Percentiles rank a stretch among this genome's conserved stretches.
Evolutionary conservation across 2,329 filamentous ascomycete genomes (phyloP).

Genomic region (Amauroascus verrucosus): DNA sequence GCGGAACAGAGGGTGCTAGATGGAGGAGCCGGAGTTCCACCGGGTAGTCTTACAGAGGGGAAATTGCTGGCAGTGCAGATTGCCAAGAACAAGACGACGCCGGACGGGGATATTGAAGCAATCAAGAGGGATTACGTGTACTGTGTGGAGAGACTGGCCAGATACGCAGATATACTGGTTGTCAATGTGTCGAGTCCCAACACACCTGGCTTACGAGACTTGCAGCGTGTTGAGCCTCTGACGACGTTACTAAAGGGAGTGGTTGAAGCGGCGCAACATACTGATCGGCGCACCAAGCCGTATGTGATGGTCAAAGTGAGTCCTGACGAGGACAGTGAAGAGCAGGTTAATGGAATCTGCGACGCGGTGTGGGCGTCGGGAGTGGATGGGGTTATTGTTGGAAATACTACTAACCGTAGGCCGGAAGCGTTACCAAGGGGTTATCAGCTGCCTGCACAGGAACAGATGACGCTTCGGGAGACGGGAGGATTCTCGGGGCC

Average conservation of each 20-base stretch:
- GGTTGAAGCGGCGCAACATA: slow-evolving; percentile 61
- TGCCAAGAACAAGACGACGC: slow-evolving; percentile 91
- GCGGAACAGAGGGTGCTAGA: slow-evolving; percentile 65
- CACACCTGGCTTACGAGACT: slow-evolving; percentile 76
- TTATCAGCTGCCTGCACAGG: slow-evolving; percentile 53
- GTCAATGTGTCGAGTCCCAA: slow-evolving; percentile 97
- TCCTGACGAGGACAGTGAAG: slow-evolving; percentile 79
- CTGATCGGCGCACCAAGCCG: slow-evolving; percentile 62
- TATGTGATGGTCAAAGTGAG: slow-evolving; percentile 97
- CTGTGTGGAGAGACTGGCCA: slow-evolving; percentile 71
- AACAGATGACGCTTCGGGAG: slow-evolving; percentile 60
- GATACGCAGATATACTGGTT: slow-evolving; percentile 89
- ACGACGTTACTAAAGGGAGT: slow-evolving; percentile 72
- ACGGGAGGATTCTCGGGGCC: slow-evolving; percentile 86
- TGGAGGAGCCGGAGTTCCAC: slow-evolving; percentile 64
- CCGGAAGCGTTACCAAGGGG: slow-evolving; percentile 59
- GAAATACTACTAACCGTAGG: slow-evolving; percentile 86
- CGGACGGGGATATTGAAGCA: slow-evolving; percentile 72
- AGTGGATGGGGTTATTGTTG: slow-evolving; percentile 91
- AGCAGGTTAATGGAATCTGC: slow-evolving; percentile 79
- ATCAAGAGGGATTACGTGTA: slow-evolving; percentile 74
- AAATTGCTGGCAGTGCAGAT: slow-evolving; percentile 81
- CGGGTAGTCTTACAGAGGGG: slow-evolving; percentile 67
- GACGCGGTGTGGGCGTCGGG: slow-evolving; percentile 72
- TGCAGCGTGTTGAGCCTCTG: slow-evolving; percentile 76